These are phyloP conservation scores for Fusarium robinianum DNA, from an alignment of 2,329 filamentous ascomycete species.

Conservation along the genomic window DNA sequence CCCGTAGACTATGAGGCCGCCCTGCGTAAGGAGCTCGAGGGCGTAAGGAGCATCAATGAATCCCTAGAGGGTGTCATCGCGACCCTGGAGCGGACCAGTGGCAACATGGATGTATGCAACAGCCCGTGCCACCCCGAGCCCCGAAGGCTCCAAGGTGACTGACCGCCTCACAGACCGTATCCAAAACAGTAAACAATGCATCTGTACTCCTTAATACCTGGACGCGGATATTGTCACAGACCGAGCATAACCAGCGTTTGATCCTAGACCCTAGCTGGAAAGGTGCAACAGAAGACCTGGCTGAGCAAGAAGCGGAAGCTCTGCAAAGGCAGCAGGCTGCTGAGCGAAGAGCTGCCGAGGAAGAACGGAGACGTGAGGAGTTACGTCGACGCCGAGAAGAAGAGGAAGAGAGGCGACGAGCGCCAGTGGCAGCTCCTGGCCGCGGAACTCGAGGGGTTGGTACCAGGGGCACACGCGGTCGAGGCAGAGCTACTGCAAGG, in stretches of 20 bases:
- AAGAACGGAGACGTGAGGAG: constrained; percentile 77
- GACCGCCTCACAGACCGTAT: constrained; percentile 65
- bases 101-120: constrained; percentile 71
- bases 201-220: constrained; percentile 91
- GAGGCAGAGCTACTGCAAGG: constrained; percentile 37
- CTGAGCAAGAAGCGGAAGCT: constrained; percentile 84
- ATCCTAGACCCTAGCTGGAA: constrained; percentile 89
- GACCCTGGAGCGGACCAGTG: constrained; percentile 71
- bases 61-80: constrained; percentile 79
- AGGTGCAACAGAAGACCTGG: constrained; percentile 82
- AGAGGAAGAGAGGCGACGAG: constrained; percentile 51
- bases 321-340: constrained; percentile 73
- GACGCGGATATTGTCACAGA: constrained; percentile 94
- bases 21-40: constrained; percentile 78
- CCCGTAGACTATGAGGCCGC: constrained; percentile 71
- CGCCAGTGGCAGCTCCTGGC: constrained; percentile 36
- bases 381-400: constrained; percentile 67
- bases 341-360: constrained; percentile 75
- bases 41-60: constrained; percentile 83
- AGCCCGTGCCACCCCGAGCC: constrained; percentile 1
- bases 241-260: constrained; percentile 93
- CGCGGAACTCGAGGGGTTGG: constrained; percentile 39
- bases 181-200: constrained; percentile 81
- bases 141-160: constrained; percentile 16
- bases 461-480: constrained; percentile 39